Percentiles rank a stretch among this genome's conserved stretches.
Evolutionary conservation across 176 grass and related monocot species (phyloP).

Genomic region (Oryza nivara): DNA sequence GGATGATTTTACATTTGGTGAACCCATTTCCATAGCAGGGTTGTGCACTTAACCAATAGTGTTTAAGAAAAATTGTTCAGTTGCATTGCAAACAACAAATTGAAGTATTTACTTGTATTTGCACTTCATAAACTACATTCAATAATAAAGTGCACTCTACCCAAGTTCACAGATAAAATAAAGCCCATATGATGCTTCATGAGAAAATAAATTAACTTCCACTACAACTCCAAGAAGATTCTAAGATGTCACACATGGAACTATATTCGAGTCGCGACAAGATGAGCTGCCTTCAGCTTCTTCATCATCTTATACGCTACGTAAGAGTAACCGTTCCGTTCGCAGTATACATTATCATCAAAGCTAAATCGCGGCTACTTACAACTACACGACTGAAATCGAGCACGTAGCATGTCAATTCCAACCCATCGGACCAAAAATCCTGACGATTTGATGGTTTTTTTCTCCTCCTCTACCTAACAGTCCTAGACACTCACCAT

Average conservation of each 20-base stretch:
- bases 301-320: neutral
- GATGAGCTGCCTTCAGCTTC: conserved; percentile 12
- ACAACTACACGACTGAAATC: conserved; percentile 17
- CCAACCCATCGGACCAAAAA: neutral
- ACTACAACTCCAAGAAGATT: neutral
- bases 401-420: neutral
- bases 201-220: conserved; percentile 5
- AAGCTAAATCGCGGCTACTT: neutral
- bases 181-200: neutral
- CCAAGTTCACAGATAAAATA: neutral
- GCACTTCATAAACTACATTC: neutral
- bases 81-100: neutral
- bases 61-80: conserved; percentile 2
- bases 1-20: neutral
- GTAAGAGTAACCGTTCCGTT: neutral
- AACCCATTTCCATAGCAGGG: neutral
- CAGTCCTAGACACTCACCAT: conserved; percentile 57
- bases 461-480: neutral
- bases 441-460: neutral
- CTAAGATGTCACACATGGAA: neutral
- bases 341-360: neutral
- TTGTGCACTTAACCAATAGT: neutral
- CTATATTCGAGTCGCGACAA: conserved; percentile 13
- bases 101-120: conserved; percentile 1
- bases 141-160: neutral